Evolutionary conservation across 2,329 filamentous ascomycete species (phyloP), one percentile per base, ranked within the genome.

Genomic region (Aspergillus nomiae): DNA sequence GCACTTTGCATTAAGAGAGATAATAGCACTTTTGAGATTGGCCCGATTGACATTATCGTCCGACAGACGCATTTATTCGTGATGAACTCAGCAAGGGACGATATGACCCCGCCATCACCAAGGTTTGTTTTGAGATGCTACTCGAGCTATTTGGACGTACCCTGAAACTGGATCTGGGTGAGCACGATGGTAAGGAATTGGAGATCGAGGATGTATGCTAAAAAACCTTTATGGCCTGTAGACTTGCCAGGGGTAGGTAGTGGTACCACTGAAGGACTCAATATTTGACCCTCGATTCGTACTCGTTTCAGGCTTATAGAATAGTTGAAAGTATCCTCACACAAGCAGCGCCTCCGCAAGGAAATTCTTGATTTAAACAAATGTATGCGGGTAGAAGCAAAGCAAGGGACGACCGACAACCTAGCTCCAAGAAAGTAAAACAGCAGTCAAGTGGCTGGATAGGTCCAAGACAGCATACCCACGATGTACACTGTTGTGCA

Each of bases 61-160:
- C 16, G 26, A 51, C 57, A 86, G 85, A 96, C 81, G 94, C 94
- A 6, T 97, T 97, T 75, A 96, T 97, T 76, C 86, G 94, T 21
- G 94, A 97, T 73, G 94, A 97, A 81, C 82, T 95, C 63, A 93
- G 90, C 77, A 97, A 97, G 80, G 94, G 93, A n/a, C 85, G 94
- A 30, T 97, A 97, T 73, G 94, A 97, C 75, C 92, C 94, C 0
- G 92, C 91, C 24, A 85, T 97, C 62, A 88, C 89, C 4, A 94
- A 93, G 74, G 86, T 94, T 41, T 97, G 94, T 81, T 97, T 96
- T 74, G 92, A 96, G 83, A 90, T 97, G 77, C 79, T 97, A 71
- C 83, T 95, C 19, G 94, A 97, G 81, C 73, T 97, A 63, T 97
- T 97, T 78, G 89, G 87, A 0, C 84, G 94, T 26, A 88, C 87